Conservation (phyloP, 371 early-diverging fungal species). For the Actinomortierella ambigua region DNA sequence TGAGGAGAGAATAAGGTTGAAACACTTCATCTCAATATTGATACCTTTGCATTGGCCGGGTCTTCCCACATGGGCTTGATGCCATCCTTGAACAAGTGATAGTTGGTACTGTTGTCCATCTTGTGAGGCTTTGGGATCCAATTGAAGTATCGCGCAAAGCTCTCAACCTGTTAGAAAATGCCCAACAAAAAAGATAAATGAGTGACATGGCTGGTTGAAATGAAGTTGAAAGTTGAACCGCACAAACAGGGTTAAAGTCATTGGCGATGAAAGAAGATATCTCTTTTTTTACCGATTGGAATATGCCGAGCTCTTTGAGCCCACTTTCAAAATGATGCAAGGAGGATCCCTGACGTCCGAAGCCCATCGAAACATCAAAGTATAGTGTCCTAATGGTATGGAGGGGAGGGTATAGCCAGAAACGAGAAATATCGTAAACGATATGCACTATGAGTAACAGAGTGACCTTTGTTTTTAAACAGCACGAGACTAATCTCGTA, state of each 20-base stretch:
- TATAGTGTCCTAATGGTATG: slow-evolving; percentile 23
- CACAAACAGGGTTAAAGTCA: no score
- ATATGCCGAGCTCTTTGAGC: slow-evolving; percentile 23
- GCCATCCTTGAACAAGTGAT: slow-evolving; percentile 94
- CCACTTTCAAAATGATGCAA: slow-evolving; percentile 24
- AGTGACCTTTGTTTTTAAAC: no score
- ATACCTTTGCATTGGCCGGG: slow-evolving; percentile 81
- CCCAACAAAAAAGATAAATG: background rate
- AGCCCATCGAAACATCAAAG: slow-evolving; percentile 20
- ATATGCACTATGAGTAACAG: no score
- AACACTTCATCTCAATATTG: no score
- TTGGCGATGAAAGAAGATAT: no score
- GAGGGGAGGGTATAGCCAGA: no score
- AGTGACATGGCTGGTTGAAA: no score
- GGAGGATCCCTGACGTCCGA: slow-evolving; percentile 20
- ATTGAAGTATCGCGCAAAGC: slow-evolving; percentile 43
- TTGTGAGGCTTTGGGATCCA: slow-evolving; percentile 42
- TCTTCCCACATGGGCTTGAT: slow-evolving; percentile 99
- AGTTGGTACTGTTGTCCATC: slow-evolving; percentile 70
- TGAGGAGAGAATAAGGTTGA: no score
- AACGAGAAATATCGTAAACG: no score
- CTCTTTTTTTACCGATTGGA: slow-evolving; percentile 6
- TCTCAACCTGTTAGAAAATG: slow-evolving; percentile 19
- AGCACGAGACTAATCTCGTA: no score
- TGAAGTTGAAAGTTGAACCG: no score